These are phyloP conservation scores for Yamadazyma mexicana DNA, from an alignment of 1,139 yeast species.

Conservation along the genomic window DNA sequence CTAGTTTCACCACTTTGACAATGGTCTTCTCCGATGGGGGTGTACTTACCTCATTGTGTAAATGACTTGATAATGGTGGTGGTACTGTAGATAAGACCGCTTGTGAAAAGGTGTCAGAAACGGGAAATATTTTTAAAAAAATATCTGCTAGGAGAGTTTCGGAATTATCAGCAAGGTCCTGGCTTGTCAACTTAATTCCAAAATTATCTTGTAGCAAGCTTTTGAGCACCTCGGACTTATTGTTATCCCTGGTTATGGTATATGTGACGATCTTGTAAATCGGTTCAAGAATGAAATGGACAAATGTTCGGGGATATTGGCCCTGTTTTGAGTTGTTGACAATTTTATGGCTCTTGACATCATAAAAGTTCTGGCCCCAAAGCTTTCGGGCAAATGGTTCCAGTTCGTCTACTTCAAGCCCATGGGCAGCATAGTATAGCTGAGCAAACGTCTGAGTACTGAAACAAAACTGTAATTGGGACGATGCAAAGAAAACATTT, in stretches of 20 bases:
- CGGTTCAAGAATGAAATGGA: conserved; percentile 72
- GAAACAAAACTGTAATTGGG: conserved; percentile 62
- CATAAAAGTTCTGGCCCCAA: conserved; percentile 78
- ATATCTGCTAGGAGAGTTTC: conserved; percentile 57
- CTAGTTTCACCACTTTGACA: conserved; percentile 54
- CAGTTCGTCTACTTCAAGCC: conserved; percentile 29
- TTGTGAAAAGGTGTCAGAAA: conserved; percentile 55
- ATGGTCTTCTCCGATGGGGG: neutral
- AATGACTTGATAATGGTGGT: too few relatives aligned
- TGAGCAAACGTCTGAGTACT: conserved; percentile 64
- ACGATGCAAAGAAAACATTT: conserved; percentile 75
- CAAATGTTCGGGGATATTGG: conserved; percentile 53
- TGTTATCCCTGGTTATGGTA: conserved; percentile 55
- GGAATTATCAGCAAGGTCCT: conserved; percentile 51
- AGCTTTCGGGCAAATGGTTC: conserved; percentile 51
- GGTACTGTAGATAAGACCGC: conserved; percentile 36
- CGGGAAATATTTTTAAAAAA: conserved; percentile 54
- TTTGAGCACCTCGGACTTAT: conserved; percentile 32
- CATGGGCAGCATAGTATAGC: conserved; percentile 41
- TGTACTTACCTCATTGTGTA: neutral
- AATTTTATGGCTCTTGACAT: conserved; percentile 46
- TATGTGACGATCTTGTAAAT: conserved; percentile 72
- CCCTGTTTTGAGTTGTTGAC: conserved; percentile 31
- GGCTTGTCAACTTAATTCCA: conserved; percentile 40
- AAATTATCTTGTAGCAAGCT: conserved; percentile 48